Evolutionary conservation across 1,284 basidiomycete genomes (phyloP), one percentile per base, ranked within the genome.

Genomic region (Sporisorium scitamineum): DNA sequence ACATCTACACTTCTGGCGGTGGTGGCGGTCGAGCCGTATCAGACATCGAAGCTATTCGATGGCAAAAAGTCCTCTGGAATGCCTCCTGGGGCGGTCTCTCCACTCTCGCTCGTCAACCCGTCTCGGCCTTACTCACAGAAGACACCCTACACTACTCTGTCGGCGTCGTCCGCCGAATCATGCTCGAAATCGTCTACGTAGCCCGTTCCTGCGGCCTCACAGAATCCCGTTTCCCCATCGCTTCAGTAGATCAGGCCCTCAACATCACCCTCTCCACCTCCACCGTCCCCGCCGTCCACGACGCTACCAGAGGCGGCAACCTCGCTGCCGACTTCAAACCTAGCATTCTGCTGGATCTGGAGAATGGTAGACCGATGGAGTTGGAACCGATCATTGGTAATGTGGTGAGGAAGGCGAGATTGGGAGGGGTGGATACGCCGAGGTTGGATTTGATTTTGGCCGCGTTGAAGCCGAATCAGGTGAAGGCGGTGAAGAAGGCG

Each of bases 21-120:
- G 86, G 85, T 13, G 72, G 78, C 1, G 84, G 85, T 5, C 78
- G 84, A 1, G 80, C 85, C 13, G 84, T 86, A 0, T 80, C 86
- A 3, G 87, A 88, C 58, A 88, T 89, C 61, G 87, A 88, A 73
- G 81, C 82, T 14, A 86, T 87, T 61, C 81, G 88, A 58, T 89
- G 88, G 88, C 84, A 87, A 52, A 89, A 89, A 72, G 67, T 79
- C 11, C 68, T 83, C 22, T 84, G 82, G 81, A 84, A 84, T 45
- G 73, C 78, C 1, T 70, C 74, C 18, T 84, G 83, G 83, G 83
- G 83, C 18, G 81, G 76, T 0, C 61, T 82, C 0, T 87, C 87
- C 59, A 86, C 88, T 3, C 82, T 88, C 0, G 83, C 87, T 0
- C 85, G 88, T 8, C 79, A 83, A 32, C 83, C 86, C 9, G 86